These are phyloP conservation scores for Clarireedia sp. DNA, from an alignment of 2,329 filamentous ascomycete genomes.

Conservation along the genomic window DNA sequence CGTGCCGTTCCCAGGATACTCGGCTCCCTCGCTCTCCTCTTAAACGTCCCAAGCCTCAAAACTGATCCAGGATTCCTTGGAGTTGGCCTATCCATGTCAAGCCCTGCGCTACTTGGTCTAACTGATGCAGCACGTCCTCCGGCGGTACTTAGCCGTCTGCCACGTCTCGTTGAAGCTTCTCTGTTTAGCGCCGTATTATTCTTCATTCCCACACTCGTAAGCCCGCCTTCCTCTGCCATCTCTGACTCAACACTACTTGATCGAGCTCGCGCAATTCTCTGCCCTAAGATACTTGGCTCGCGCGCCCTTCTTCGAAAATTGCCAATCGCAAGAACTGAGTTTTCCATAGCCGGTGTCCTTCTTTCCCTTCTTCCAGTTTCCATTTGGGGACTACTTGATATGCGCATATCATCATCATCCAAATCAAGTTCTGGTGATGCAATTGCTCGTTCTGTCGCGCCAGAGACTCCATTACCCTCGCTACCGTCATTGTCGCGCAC, in stretches of 20 bases:
- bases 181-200: constrained; percentile 21
- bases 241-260: constrained; percentile 29
- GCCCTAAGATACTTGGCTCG: constrained; percentile 33
- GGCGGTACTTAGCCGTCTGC: constrained; percentile 31
- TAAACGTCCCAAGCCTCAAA: constrained; percentile 49
- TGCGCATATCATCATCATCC: constrained; percentile 1
- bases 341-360: constrained; percentile 19
- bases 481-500: not conserved
- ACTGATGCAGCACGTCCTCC: constrained; percentile 14
- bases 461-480: not conserved
- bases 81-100: constrained; percentile 22
- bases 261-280: constrained; percentile 16
- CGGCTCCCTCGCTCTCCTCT: constrained; percentile 48
- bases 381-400: constrained; percentile 25
- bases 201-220: constrained; percentile 23
- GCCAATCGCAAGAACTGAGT: constrained; percentile 39
- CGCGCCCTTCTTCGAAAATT: constrained; percentile 50
- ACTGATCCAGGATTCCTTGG: constrained; percentile 30
- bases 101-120: constrained; percentile 22
- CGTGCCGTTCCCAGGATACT: constrained; percentile 46
- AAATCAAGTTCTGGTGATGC: not conserved
- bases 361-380: constrained; percentile 25
- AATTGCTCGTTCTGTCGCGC: not conserved
- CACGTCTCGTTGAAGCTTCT: constrained; percentile 30
- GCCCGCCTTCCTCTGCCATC: constrained; percentile 22